Base-by-base conservation (phyloP, 2,329 filamentous ascomycete species). In the Simplicillium sp. region DNA sequence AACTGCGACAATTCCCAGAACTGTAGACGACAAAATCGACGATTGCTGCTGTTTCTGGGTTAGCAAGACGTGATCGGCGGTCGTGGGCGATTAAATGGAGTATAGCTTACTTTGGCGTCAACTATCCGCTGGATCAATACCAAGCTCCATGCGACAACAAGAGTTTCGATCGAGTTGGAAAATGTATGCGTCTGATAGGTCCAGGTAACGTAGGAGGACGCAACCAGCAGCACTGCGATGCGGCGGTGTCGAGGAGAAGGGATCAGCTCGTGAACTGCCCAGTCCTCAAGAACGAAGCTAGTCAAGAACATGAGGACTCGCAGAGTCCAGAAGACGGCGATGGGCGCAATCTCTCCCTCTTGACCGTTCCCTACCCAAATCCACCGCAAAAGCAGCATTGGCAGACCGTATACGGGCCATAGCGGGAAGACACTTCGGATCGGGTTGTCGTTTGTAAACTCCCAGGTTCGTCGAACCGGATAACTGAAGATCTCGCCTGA, bases 151-250 rank as follows among this genome's bases (percentile, higher is more conserved):
- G 87, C 77, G 39, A 98, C 88, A 38, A 90, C 75, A 51, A 98
- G 69, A 3, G 92, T 97, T 67, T 98, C 92, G 50, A 97, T 76
- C 46, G 90, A 94, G 65, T 98, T 98, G 47, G 90, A 97, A 61
- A 98, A 97, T 11, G 92, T 97, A 64, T 98, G 92, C 14, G 87
- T 92, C 65, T 98, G 92, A 65, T 90, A 95, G 35, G 90, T 96
- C 90, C 92, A 98, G 37, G 92, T 98, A 51, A 96, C 90, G 64
- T 97, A 98, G 18, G 88, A 96, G 20, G 90, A 97, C 36, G 90
- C 88, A 45, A 96, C 84, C 43, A 98, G 73, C 36, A 94, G 70
- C 35, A 94, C 77, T 9, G 88, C 87, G 41, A 83, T 69, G 51
- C 77, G 77, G 47, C 87, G 81, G 54, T 77, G 71, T 45, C 81